phyloP scores from a whole-genome alignment of 2,329 filamentous ascomycete species.

The Pyricularia sp. region DNA sequence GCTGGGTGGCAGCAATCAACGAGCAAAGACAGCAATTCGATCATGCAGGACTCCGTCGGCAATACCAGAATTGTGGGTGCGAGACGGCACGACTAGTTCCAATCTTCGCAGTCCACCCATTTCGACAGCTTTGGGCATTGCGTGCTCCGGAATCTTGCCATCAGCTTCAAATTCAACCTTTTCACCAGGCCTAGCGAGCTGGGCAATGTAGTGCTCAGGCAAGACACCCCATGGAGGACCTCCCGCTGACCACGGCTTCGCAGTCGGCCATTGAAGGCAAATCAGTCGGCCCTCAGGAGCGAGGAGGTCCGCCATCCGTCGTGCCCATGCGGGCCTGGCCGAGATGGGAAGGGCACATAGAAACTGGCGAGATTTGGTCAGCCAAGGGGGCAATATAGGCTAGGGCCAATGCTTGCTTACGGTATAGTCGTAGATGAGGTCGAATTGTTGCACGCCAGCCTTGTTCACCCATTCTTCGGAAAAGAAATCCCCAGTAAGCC shows the following conservation, averaged over 20 bases:
- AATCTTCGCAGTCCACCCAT: conserved; percentile 31
- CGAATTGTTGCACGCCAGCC: conserved; percentile 42
- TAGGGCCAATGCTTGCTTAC: conserved; percentile 21
- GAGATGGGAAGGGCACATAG: conserved; percentile 50
- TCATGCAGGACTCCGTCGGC: conserved; percentile 35
- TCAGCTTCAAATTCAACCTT: conserved; percentile 48
- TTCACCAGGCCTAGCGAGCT: conserved; percentile 61
- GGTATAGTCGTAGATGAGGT: conserved; percentile 57
- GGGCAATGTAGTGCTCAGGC: conserved; percentile 60
- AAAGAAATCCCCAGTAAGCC: conserved; percentile 58
- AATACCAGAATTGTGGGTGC: conserved; percentile 38
- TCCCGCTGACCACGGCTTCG: conserved; percentile 52
- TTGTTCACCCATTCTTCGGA: conserved; percentile 43
- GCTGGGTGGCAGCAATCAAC: background rate
- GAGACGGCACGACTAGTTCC: conserved; percentile 37
- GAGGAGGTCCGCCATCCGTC: conserved; percentile 40
- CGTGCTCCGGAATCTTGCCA: conserved; percentile 30
- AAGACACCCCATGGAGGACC: conserved; percentile 69
- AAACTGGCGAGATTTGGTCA: conserved; percentile 34
- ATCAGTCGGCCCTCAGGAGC: conserved; percentile 34
- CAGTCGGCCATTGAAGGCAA: conserved; percentile 70
- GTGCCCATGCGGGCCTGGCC: conserved; percentile 43
- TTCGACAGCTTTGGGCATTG: conserved; percentile 24
- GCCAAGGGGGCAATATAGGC: background rate
- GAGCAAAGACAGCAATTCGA: conserved; percentile 39